Percentiles rank a stretch among this genome's conserved stretches.
These are phyloP conservation scores for Peziza echinospora DNA, from an alignment of 495 filamentous ascomycete species.

Conservation along the genomic window DNA sequence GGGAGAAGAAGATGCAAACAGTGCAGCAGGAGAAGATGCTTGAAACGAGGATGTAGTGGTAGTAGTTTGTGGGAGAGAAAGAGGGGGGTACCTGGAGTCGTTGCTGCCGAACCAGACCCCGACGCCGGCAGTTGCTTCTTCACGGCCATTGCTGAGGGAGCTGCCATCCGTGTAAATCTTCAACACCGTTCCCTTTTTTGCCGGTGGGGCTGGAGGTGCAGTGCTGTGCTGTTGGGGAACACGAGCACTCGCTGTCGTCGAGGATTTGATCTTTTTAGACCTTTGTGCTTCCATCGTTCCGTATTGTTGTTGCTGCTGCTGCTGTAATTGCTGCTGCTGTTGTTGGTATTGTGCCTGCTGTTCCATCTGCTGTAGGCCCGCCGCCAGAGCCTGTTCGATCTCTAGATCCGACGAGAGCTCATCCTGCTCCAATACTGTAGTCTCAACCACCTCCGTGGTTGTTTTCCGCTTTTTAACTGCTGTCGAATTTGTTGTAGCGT, in stretches of 20 bases:
- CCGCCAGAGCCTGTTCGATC: background rate
- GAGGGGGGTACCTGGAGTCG: conserved; percentile 9
- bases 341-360: background rate
- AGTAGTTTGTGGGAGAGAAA: background rate
- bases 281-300: background rate
- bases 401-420: background rate
- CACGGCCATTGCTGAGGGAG: conserved; percentile 50
- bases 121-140: conserved; percentile 52
- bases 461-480: background rate
- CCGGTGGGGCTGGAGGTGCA: background rate
- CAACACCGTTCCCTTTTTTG: conserved; percentile 15
- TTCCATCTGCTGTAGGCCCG: background rate
- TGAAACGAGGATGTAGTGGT: background rate
- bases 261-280: background rate
- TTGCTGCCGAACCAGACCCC: conserved; percentile 40
- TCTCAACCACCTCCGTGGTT: background rate
- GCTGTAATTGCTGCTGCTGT: background rate
- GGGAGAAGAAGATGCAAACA: too few relatives aligned
- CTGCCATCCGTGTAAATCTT: conserved; percentile 84
- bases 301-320: background rate
- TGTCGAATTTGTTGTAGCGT: background rate
- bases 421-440: background rate
- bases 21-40: too few relatives aligned
- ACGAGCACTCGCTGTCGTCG: too few relatives aligned
- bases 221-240: too few relatives aligned